Evolutionary conservation across 371 early-diverging fungal species (phyloP), one percentile per base, ranked within the genome.

Genomic region (Apophysomyces sp.): DNA sequence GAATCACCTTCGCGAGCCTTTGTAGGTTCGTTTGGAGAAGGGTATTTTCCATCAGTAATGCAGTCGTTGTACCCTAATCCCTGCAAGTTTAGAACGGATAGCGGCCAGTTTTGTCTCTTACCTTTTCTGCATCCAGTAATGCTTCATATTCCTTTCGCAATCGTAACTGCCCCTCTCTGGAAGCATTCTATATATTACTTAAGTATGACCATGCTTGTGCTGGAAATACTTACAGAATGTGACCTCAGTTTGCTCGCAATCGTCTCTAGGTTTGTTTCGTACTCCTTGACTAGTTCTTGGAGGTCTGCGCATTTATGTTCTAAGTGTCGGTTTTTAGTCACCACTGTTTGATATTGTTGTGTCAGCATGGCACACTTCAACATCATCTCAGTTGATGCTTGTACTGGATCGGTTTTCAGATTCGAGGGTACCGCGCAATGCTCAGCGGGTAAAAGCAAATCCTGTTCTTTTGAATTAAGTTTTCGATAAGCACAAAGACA

Each of bases 111-210:
- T 1, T 21, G 18, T n/a, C 26, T 21, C 6, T 2, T 55, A 77
- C 77, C 63, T 78, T 78, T 67, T 78, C 79, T 16, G 79, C 79
- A 54, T 78, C 70, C 44, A 78, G 52, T 29, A 78, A 39, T 8
- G 79, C 79, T 55, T 78, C 76, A 37, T 72, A 78, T 58, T 78
- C 76, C 59, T 72, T 60, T 54, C 72, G 62, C 30, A 76, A 37
- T 11, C 62, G 65, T 9, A 69, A 30, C 28, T 78, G 74, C 7
- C 78, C 78, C 55, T 78, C 73, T 12, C 67, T 55, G 2, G 64
- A 29, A 1, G 73, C 65, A 49, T 56, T 68, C 78, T 78, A 68
- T 52, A 16, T 11, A 24, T 27, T 21, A 30, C 21, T 4, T 21
- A 31, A 60, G 36, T 36, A 32, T 52, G 39, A 12, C 11, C 24